These are phyloP conservation scores for Capillidium rhysosporum DNA, from an alignment of 371 early-diverging fungal genomes.

Conservation along the genomic window DNA sequence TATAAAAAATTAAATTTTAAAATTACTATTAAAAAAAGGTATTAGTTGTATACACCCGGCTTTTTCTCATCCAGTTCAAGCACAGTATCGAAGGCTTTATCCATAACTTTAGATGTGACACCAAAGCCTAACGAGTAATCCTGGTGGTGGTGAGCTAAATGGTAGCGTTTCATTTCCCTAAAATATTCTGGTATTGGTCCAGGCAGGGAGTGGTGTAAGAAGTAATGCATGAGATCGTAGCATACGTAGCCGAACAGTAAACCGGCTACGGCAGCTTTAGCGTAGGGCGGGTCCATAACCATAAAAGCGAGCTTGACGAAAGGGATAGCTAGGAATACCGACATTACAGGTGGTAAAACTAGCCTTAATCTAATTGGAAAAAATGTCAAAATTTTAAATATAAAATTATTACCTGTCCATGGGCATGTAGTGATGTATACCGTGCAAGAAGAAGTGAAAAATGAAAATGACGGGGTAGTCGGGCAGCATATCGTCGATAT, in stretches of 20 bases:
- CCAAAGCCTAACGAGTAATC: conserved; percentile 71
- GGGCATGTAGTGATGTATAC: conserved; percentile 88
- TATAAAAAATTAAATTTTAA: too few species aligned
- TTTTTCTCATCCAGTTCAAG: too few species aligned
- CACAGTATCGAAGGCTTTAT: conserved; percentile 56
- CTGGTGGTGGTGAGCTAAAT: conserved; percentile 89
- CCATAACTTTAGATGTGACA: conserved; percentile 84
- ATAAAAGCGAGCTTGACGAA: conserved; percentile 25
- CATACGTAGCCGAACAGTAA: conserved; percentile 60
- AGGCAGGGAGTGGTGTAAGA: conserved; percentile 69
- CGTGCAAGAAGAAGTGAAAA: conserved; percentile 80
- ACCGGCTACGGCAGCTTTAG: conserved; percentile 48
- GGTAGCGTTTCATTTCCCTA: conserved; percentile 75
- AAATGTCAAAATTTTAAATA: too few species aligned
- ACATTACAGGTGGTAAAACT: conserved; percentile 91
- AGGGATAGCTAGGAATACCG: conserved; percentile 41
- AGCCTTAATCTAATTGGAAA: conserved; percentile 76
- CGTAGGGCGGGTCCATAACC: conserved; percentile 23
- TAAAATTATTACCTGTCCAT: too few species aligned
- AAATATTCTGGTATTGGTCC: conserved; percentile 29
- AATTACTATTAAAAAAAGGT: too few species aligned
- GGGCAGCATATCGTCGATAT: conserved; percentile 68
- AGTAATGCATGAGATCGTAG: conserved; percentile 87
- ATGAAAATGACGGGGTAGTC: conserved; percentile 51
- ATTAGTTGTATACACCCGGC: too few species aligned